A percentile compares a stretch with the other conserved stretches of the same genome.
Conservation (phyloP, 2,329 filamentous ascomycete species). For the Sclerotinia minor region DNA sequence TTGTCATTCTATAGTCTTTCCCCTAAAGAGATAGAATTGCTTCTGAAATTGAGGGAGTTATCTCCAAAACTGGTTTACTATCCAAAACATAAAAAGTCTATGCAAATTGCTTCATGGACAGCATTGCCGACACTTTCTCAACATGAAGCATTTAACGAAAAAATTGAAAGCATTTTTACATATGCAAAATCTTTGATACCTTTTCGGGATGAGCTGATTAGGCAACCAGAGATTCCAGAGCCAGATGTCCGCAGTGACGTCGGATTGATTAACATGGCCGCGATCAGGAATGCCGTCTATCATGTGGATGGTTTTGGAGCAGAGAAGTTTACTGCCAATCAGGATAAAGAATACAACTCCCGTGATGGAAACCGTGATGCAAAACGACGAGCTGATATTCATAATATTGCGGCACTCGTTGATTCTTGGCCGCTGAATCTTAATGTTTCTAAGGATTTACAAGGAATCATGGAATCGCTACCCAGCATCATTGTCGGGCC, state of each 20-base stretch:
- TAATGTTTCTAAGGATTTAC: slow-evolving; percentile 26
- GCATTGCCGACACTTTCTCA: slow-evolving; percentile 48
- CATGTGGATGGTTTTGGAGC: slow-evolving; percentile 44
- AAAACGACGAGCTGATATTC: slow-evolving; percentile 26
- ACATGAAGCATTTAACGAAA: slow-evolving; percentile 46
- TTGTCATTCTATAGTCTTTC: slow-evolving; percentile 49
- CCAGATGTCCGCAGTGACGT: not conserved
- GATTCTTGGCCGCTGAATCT: slow-evolving; percentile 31
- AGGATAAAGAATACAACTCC: slow-evolving; percentile 42
- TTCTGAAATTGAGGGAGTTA: slow-evolving; percentile 45
- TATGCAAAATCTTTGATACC: slow-evolving; percentile 40
- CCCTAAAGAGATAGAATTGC: slow-evolving; percentile 41
- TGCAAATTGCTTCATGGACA: slow-evolving; percentile 52
- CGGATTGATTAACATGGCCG: slow-evolving; percentile 33
- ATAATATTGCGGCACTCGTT: slow-evolving; percentile 30
- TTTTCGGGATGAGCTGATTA: slow-evolving; percentile 35
- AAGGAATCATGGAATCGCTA: slow-evolving; percentile 34
- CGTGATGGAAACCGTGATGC: slow-evolving; percentile 37
- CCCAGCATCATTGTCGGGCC: slow-evolving; percentile 9
- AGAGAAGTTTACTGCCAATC: slow-evolving; percentile 40
- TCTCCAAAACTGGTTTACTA: slow-evolving; percentile 50
- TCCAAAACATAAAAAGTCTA: slow-evolving; percentile 44
- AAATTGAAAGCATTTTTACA: slow-evolving; percentile 44
- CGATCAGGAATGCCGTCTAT: slow-evolving; percentile 42
- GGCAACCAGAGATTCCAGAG: not conserved